These are phyloP conservation scores for Mycena pura DNA, from an alignment of 768 basidiomycete species.

Conservation along the genomic window DNA sequence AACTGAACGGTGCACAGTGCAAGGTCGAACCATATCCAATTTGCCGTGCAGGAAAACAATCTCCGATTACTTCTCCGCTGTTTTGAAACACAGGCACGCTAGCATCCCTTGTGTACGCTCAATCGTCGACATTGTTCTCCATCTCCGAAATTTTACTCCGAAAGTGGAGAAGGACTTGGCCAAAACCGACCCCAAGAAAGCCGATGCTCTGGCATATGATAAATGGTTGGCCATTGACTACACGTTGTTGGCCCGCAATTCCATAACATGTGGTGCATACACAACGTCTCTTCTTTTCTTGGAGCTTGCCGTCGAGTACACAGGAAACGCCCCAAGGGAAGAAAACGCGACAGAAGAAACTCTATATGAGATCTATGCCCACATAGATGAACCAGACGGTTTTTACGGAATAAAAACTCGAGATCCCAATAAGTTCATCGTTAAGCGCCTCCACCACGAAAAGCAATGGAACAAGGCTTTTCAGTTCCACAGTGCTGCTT, in stretches of 20 bases:
- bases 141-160: slow-evolving; percentile 74
- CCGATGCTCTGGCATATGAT: slow-evolving; percentile 60
- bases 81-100: slow-evolving; percentile 52
- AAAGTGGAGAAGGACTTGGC: slow-evolving; percentile 32
- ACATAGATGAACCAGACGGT: slow-evolving; percentile 97
- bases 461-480: slow-evolving; percentile 93
- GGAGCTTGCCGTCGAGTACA: slow-evolving; percentile 73
- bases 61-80: slow-evolving; percentile 63
- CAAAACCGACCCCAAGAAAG: slow-evolving; percentile 37
- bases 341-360: slow-evolving; percentile 63
- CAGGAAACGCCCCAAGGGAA: slow-evolving; percentile 33
- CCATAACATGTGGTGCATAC: slow-evolving; percentile 81
- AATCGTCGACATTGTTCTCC: slow-evolving; percentile 78
- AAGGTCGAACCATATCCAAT: slow-evolving; percentile 25
- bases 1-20: slow-evolving; percentile 29
- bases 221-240: slow-evolving; percentile 86
- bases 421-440: slow-evolving; percentile 80
- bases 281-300: slow-evolving; percentile 91
- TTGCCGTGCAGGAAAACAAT: slow-evolving; percentile 37
- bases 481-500: slow-evolving; percentile 83
- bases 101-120: slow-evolving; percentile 55
- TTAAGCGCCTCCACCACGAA: slow-evolving; percentile 91
- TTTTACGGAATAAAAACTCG: slow-evolving; percentile 91
- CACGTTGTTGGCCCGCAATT: slow-evolving; percentile 70
- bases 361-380: slow-evolving; percentile 90